Percentiles rank a stretch among this genome's conserved stretches.
Evolutionary conservation across 805 yeast genomes (phyloP).

Genomic region (Kuraishia borneana): DNA sequence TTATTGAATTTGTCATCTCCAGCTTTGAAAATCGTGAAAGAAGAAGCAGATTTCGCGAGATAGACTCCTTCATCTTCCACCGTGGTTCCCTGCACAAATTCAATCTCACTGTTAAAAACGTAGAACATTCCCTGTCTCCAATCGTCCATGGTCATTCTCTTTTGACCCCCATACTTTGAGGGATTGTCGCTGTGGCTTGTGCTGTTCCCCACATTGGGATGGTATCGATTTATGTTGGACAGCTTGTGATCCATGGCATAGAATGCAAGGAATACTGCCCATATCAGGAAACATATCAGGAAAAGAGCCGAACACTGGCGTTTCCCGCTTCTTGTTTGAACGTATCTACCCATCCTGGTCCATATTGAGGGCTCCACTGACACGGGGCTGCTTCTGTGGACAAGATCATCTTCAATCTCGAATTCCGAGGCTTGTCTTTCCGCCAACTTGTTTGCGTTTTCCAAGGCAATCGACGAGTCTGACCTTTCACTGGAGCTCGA

Average conservation of each 20-base stretch:
- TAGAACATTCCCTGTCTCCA: slow-evolving; percentile 18
- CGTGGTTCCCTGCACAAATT: slow-evolving; percentile 15
- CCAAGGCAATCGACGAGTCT: not conserved
- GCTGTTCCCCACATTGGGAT: slow-evolving; percentile 4
- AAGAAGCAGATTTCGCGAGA: slow-evolving; percentile 8
- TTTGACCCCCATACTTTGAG: slow-evolving; percentile 2
- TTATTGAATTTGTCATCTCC: slow-evolving; percentile 17
- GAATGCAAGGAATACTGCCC: slow-evolving; percentile 13
- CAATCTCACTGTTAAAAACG: slow-evolving; percentile 12
- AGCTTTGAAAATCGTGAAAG: slow-evolving; percentile 11
- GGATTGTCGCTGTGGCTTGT: not conserved
- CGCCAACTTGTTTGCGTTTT: not conserved
- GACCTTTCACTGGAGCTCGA: not conserved
- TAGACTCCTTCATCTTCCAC: slow-evolving; percentile 35
- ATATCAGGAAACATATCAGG: slow-evolving; percentile 10
- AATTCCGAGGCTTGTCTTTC: not conserved
- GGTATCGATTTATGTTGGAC: slow-evolving; percentile 7
- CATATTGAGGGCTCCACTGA: no score
- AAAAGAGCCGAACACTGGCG: slow-evolving; percentile 6
- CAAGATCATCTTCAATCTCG: slow-evolving; percentile 13
- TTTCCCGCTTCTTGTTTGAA: slow-evolving; percentile 2
- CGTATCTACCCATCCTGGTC: no score
- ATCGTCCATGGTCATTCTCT: slow-evolving; percentile 15
- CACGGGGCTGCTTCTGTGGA: no score
- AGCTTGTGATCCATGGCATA: slow-evolving; percentile 12